These are phyloP conservation scores for Dimargaris verticillata DNA, from an alignment of 192 early-diverging fungal genomes.

Conservation along the genomic window DNA sequence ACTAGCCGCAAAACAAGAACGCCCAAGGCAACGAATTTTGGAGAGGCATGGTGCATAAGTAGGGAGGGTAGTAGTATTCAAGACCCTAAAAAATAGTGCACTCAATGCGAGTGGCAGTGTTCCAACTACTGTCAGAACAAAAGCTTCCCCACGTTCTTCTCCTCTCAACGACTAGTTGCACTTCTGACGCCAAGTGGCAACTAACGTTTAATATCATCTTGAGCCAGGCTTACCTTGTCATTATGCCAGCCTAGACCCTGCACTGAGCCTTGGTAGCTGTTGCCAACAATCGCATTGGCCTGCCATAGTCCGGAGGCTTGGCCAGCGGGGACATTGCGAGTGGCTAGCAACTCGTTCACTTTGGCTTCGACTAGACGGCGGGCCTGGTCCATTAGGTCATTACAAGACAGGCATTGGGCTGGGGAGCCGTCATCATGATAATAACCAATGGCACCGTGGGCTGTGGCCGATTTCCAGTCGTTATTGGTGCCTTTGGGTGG, in stretches of 20 bases:
- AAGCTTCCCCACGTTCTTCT: too few relatives aligned
- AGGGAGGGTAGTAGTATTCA: too few relatives aligned
- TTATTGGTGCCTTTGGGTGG: not conserved
- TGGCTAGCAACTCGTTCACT: conserved; percentile 4
- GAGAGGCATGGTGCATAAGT: too few relatives aligned
- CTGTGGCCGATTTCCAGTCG: not conserved
- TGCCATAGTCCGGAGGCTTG: not conserved
- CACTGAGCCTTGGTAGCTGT: conserved; percentile 9
- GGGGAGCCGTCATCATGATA: not conserved
- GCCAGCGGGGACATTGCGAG: not conserved
- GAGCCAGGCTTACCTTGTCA: not conserved
- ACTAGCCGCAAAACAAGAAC: not conserved
- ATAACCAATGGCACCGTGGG: not conserved
- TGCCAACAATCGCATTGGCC: conserved; percentile 1
- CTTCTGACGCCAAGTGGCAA: too few relatives aligned
- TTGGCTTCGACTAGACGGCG: conserved; percentile 5
- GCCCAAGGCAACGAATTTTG: too few relatives aligned
- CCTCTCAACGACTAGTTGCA: too few relatives aligned
- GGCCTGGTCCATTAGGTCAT: not conserved
- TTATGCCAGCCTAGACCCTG: conserved; percentile 10
- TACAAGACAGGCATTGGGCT: not conserved
- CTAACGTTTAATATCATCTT: too few relatives aligned
- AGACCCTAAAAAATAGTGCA: too few relatives aligned
- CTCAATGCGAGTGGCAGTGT: too few relatives aligned
- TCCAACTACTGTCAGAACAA: too few relatives aligned